These are phyloP conservation scores for Aethionema arabicum DNA, from an alignment of 345 rosid species.

Conservation along the genomic window DNA sequence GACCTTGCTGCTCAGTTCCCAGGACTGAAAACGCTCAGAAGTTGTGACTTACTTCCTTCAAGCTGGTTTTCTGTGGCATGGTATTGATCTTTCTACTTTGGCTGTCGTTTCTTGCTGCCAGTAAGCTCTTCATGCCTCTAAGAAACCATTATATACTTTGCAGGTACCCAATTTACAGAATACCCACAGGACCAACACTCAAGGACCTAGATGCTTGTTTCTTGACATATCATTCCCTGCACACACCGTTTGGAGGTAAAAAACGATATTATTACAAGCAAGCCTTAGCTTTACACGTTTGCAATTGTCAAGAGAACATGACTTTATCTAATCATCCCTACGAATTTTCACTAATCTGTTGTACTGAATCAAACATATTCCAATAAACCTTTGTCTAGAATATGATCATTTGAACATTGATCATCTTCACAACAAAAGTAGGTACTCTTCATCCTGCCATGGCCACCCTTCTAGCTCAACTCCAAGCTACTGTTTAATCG, in stretches of 20 bases:
- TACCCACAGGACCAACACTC: conserved; percentile 84
- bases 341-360: not conserved
- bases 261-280: not conserved
- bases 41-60: conserved; percentile 65
- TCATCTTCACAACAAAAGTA: conserved; percentile 14
- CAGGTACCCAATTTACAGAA: conserved; percentile 91
- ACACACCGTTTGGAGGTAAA: conserved; percentile 42
- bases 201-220: conserved; percentile 96
- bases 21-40: conserved; percentile 59
- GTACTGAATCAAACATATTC: not conserved
- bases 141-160: conserved; percentile 23
- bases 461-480: too few species aligned
- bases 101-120: not conserved
- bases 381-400: conserved; percentile 4
- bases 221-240: conserved; percentile 78
- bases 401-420: conserved; percentile 7
- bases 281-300: conserved; percentile 7
- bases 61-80: conserved; percentile 99
- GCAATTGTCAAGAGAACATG: too few species aligned
- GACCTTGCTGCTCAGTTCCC: conserved; percentile 67
- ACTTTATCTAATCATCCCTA: conserved; percentile 10
- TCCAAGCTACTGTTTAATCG: too few species aligned
- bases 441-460: not conserved
- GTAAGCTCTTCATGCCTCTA: not conserved
- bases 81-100: conserved; percentile 36